These are phyloP conservation scores for Phytophthora parvispora DNA, from an alignment of 352 stramenopile genomes.

Conservation along the genomic window DNA sequence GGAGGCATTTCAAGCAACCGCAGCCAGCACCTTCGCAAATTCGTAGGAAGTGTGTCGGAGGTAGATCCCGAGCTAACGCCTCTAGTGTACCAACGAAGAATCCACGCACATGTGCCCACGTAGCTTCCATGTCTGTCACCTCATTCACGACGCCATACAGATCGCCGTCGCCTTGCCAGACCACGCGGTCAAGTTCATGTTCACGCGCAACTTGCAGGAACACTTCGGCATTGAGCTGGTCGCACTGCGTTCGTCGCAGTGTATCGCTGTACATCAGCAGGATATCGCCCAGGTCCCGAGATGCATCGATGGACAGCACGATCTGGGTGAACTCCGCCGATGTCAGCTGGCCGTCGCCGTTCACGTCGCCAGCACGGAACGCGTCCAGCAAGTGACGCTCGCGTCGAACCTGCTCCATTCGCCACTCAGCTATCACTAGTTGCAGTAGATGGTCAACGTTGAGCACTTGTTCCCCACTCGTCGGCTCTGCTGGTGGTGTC, in stretches of 20 bases:
- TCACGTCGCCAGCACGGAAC: constrained; percentile 84
- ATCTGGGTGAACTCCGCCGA: constrained; percentile 86
- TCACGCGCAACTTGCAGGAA: constrained; percentile 84
- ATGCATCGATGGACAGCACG: constrained; percentile 79
- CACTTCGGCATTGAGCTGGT: constrained; percentile 62
- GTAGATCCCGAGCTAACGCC: constrained; percentile 60
- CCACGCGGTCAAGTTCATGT: constrained; percentile 74
- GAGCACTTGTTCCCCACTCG: constrained; percentile 37
- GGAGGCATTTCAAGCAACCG: constrained; percentile 84
- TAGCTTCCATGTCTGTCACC: constrained; percentile 66
- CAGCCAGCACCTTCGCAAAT: constrained; percentile 80
- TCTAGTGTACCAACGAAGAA: constrained; percentile 86
- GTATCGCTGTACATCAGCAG: constrained; percentile 89
- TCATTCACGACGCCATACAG: constrained; percentile 77
- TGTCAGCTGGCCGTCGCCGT: constrained; percentile 82
- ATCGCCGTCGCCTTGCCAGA: constrained; percentile 79
- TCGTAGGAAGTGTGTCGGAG: constrained; percentile 61
- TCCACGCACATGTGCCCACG: constrained; percentile 58
- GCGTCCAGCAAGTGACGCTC: constrained; percentile 74
- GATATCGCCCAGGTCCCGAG: constrained; percentile 70
- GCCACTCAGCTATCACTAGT: constrained; percentile 75
- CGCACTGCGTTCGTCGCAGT: constrained; percentile 66
- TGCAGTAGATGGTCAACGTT: constrained; percentile 84
- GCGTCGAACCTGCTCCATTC: constrained; percentile 71
- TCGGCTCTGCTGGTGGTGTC: neutral